phyloP scores from a whole-genome alignment of 1,284 basidiomycete genomes.

The Trichosporon inkin region DNA sequence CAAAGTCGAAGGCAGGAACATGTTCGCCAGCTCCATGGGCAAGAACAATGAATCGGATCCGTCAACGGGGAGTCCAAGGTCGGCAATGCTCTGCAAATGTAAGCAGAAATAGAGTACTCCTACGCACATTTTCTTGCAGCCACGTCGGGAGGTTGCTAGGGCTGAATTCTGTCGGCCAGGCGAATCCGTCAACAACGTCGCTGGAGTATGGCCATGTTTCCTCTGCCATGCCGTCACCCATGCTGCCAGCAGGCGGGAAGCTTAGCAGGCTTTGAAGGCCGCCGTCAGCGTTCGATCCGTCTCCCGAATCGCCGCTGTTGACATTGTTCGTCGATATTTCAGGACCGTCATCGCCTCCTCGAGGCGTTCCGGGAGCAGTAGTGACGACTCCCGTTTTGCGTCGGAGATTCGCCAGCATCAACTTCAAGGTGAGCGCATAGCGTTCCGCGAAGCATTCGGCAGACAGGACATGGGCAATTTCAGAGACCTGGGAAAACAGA shows the following conservation, averaged over 20 bases:
- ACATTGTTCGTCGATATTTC: constrained; percentile 34
- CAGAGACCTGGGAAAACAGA: constrained; percentile 42
- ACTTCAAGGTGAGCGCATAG: constrained; percentile 79
- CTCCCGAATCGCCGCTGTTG: constrained; percentile 36
- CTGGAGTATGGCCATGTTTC: constrained; percentile 19
- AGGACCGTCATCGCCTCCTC: constrained; percentile 41
- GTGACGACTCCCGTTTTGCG: constrained; percentile 71
- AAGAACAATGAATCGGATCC: constrained; percentile 84
- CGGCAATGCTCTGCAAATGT: constrained; percentile 64
- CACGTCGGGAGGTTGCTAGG: constrained; percentile 46
- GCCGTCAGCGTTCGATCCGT: constrained; percentile 30
- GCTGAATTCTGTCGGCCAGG: constrained; percentile 62
- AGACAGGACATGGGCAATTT: constrained; percentile 45
- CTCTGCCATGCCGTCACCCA: constrained; percentile 13
- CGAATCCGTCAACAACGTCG: constrained; percentile 55
- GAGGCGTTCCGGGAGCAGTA: constrained; percentile 56
- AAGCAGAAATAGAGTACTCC: not conserved
- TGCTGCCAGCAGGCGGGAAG: constrained; percentile 29
- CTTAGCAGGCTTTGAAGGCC: constrained; percentile 42
- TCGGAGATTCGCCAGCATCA: constrained; percentile 83
- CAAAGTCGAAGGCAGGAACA: constrained; percentile 45
- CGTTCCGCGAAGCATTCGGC: constrained; percentile 52
- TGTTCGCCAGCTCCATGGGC: constrained; percentile 52
- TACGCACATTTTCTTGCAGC: constrained; percentile 63
- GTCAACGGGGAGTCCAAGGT: constrained; percentile 80